phyloP scores from a whole-genome alignment of 768 basidiomycete species.

The Gymnopilus junonius region DNA sequence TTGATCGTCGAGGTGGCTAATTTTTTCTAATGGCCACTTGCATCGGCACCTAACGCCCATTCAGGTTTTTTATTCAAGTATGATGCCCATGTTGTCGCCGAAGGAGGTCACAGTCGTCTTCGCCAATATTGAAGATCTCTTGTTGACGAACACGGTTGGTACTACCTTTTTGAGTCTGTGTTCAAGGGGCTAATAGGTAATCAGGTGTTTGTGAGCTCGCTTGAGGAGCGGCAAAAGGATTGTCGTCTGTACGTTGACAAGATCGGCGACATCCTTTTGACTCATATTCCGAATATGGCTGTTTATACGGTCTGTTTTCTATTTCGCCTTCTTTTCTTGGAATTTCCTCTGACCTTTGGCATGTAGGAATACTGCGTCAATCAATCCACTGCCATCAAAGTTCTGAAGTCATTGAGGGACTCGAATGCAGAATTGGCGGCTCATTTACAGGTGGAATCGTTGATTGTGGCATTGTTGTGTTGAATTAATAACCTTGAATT shows the following conservation, averaged over 20 bases:
- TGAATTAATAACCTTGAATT: neutral
- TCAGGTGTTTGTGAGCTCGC: conserved; percentile 80
- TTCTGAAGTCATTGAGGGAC: conserved; percentile 74
- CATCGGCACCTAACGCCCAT: neutral
- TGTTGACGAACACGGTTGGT: conserved; percentile 79
- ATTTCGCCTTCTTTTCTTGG: neutral
- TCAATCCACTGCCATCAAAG: conserved; percentile 76
- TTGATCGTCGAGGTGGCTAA: conserved; percentile 81
- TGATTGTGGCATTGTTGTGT: neutral
- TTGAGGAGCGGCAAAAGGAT: conserved; percentile 91
- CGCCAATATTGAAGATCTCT: conserved; percentile 91
- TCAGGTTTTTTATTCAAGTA: conserved; percentile 84
- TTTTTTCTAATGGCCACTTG: neutral
- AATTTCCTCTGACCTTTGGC: neutral
- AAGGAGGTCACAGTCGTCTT: conserved; percentile 86
- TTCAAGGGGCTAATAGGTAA: neutral
- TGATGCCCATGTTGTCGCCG: conserved; percentile 71
- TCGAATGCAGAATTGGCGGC: conserved; percentile 65
- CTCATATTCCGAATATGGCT: conserved; percentile 75
- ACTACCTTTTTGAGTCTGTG: neutral
- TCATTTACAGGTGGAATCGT: conserved; percentile 63
- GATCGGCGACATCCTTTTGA: conserved; percentile 84
- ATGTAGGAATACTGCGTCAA: conserved; percentile 88
- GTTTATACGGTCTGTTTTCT: conserved; percentile 70
- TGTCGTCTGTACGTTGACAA: conserved; percentile 90